Evolutionary conservation across 1,139 yeast species (phyloP).

Genomic region (Saccharomyces hybrid): DNA sequence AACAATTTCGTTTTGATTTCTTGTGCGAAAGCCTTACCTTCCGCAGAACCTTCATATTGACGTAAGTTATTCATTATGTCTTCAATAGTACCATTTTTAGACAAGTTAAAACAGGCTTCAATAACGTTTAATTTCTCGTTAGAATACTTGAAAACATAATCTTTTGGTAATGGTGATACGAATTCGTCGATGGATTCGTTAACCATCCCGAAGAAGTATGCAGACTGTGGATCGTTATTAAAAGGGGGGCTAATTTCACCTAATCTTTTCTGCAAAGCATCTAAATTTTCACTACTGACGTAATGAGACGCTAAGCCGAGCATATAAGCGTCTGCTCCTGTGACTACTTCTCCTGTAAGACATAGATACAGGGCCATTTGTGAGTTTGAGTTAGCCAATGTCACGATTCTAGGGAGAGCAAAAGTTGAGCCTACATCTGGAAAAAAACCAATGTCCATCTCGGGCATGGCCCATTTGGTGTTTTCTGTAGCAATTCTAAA

Average conservation of each 20-base stretch:
- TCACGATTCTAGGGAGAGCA: constrained; percentile 63
- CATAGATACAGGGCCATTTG: constrained; percentile 81
- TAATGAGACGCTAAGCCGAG: constrained; percentile 90
- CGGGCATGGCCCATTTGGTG: constrained; percentile 95
- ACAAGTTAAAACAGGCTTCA: constrained; percentile 53
- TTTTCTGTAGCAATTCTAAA: constrained; percentile 87
- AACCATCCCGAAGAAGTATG: constrained; percentile 38
- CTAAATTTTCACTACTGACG: constrained; percentile 58
- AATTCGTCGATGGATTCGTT: constrained; percentile 74
- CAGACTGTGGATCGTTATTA: constrained; percentile 11
- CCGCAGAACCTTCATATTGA: constrained; percentile 25
- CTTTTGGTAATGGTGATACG: constrained; percentile 58
- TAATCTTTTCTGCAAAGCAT: constrained; percentile 56
- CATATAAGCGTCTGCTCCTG: constrained; percentile 71
- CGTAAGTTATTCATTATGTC: constrained; percentile 53
- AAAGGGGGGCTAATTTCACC: constrained; percentile 37
- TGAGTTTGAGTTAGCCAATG: constrained; percentile 45
- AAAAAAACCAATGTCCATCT: constrained; percentile 92
- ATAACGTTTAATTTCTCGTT: constrained; percentile 53
- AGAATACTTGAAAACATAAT: constrained; percentile 53
- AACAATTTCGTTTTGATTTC: constrained; percentile 49
- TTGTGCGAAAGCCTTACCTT: constrained; percentile 62
- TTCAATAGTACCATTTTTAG: constrained; percentile 47
- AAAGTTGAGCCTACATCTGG: constrained; percentile 95
- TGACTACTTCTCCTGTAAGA: constrained; percentile 71